Base-by-base conservation (phyloP, 208 protist genomes). In the Tetramitus jugosus region DNA sequence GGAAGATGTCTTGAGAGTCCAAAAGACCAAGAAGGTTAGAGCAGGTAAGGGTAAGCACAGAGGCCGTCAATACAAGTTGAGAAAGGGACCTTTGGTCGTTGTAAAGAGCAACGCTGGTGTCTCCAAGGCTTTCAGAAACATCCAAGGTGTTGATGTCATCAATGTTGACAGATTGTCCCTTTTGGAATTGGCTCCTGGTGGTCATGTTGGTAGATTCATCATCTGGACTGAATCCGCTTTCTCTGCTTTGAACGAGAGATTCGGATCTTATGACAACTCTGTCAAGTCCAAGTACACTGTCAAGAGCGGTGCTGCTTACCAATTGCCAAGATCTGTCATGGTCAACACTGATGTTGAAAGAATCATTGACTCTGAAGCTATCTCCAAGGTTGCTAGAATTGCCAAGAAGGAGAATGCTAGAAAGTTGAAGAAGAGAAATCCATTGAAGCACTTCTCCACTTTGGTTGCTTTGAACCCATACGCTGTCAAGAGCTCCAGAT, bases 171-270 rank as follows among this genome's bases (percentile, higher is more conserved):
- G 89, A 68, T 87, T 99, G 43, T 98, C 98, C 91, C 87, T 99
- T 43, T 91, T 99, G 46, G 88, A 98, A 86, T 93, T 99, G 31
- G 98, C 98, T 49, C 98, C 98, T 76, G 98, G 97, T 91, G 96
- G 96, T 76, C 96, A 99, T 87, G 74, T 99, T 13, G 98, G 98
- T 86, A 92, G 98, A 85, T 98, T 99, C 83, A 83, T 98, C 87
- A 95, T 99, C 87, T 99, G 98, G 98, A 97, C 96, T 78, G 85
- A 98, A 86, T 82, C 79, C 83, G 98, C 98, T 43, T 99, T 99
- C 86, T 87, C 95, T 80, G 87, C 91, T 84, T 91, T 99, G 35
- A 93, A 99, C 86, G 60, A 61, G n/a, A 83, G 99, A 85, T 99
- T 94, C 81, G 97, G 96, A 79, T 96, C 94, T 43, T 88, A 88